A percentile compares a stretch with the other conserved stretches of the same genome.
phyloP scores from a whole-genome alignment of 768 basidiomycete species.

The Boletellus ananiceps region DNA sequence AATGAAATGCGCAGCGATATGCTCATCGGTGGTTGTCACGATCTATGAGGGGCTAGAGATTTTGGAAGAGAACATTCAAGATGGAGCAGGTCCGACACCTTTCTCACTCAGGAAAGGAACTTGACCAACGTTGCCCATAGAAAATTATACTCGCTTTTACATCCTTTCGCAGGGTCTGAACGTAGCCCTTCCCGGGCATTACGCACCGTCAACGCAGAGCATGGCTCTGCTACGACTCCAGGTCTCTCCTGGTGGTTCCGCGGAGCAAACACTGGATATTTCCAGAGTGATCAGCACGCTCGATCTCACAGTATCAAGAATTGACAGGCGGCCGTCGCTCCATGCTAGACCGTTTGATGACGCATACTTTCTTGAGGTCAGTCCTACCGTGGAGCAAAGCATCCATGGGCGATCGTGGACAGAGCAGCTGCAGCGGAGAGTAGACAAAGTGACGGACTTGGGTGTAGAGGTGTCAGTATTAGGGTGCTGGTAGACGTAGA shows the following conservation, averaged over 20 bases:
- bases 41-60: constrained; percentile 61
- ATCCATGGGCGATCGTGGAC: constrained; percentile 25
- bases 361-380: constrained; percentile 63
- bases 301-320: constrained; percentile 42
- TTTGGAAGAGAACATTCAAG: constrained; percentile 60
- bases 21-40: constrained; percentile 58
- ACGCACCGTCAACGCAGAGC: constrained; percentile 15
- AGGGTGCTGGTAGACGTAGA: constrained; percentile 45
- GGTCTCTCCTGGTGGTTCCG: not conserved
- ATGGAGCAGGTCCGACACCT: constrained; percentile 30
- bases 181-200: constrained; percentile 24
- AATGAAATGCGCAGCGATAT: constrained; percentile 63
- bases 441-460: constrained; percentile 30
- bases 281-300: constrained; percentile 33
- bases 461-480: constrained; percentile 39
- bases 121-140: constrained; percentile 31
- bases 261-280: constrained; percentile 8
- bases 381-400: not conserved
- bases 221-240: constrained; percentile 40
- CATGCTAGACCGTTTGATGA: constrained; percentile 45
- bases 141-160: constrained; percentile 68
- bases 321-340: constrained; percentile 62
- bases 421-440: constrained; percentile 32
- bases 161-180: constrained; percentile 42
- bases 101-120: not conserved